Evolutionary conservation across 2,329 filamentous ascomycete genomes (phyloP), one percentile per base, ranked within the genome.

Genomic region (Cercospora nicotianae): DNA sequence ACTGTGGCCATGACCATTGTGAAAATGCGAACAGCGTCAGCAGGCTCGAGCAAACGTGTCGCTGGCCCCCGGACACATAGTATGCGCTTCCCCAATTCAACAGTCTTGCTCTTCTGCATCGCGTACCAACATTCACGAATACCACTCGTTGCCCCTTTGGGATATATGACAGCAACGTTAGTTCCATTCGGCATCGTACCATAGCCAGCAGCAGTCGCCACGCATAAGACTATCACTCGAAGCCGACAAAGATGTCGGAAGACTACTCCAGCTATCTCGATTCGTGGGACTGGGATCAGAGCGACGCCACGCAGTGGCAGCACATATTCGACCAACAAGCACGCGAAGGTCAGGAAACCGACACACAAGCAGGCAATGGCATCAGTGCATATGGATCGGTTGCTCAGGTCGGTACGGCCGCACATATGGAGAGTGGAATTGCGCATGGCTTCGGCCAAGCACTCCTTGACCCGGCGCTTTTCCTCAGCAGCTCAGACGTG

Each of bases 281-380:
- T 28, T 10, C 30, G 13, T 64, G 48, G 62, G 36, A 57, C 26
- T 39, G 55, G 51, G 53, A 64, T 18, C 30, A 36, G 16, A 53
- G 33, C 23, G 51, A 64, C 26, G 16, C 12, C 5, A 42, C 53
- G 31, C 62, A 64, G 62, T 64, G 62, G 51, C 51, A 64, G 36
- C 51, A 48, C 8, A 39, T 59, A 23, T 64, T 64, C 53, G 51
- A 64, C 48, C 23, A 59, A 13, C 62, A 64, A 26, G 28, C n/a
- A 5, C 61, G 36, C 18, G 60, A 48, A 20, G 33, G 5, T 4
- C 10, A 45, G 30, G 48, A 36, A n/a, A 8, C 18, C 36, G 18
- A 16, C 30, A 12, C 48, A 10, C 28, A 55, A 20, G 30, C 18
- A 26, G 30, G n/a, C 12, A 10, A 57, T 51, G 61, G 23, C 48